phyloP scores from a whole-genome alignment of 805 yeast species.

The Teunomyces panamensis region DNA sequence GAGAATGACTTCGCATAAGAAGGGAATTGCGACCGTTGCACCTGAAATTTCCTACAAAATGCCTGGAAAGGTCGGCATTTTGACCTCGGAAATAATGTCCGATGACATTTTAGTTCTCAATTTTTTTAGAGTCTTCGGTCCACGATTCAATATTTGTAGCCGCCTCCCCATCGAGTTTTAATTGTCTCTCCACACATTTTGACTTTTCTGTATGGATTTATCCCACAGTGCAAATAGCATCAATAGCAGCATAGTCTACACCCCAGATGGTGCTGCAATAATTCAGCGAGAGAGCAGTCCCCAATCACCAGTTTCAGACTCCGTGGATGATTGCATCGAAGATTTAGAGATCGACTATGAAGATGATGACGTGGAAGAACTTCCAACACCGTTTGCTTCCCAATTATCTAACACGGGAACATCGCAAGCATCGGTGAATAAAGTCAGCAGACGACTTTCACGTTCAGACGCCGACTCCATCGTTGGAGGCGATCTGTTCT shows the following conservation, averaged over 20 bases:
- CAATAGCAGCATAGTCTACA: background rate
- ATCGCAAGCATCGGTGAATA: background rate
- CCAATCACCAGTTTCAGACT: background rate
- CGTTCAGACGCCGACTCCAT: conserved; percentile 42
- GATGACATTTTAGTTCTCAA: background rate
- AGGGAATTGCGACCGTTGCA: background rate
- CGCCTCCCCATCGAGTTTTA: background rate
- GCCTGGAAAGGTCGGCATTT: background rate
- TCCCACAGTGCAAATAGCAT: background rate
- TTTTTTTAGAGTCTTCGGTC: background rate
- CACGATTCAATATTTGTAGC: background rate
- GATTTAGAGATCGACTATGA: conserved; percentile 6
- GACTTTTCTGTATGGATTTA: background rate
- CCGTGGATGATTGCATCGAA: conserved; percentile 1
- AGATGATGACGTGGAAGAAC: conserved; percentile 8
- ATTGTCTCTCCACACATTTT: background rate
- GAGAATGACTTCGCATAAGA: background rate
- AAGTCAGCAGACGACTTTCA: conserved; percentile 13
- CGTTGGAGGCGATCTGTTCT: conserved; percentile 49
- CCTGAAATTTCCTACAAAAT: background rate
- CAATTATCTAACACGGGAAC: background rate
- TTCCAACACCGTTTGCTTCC: conserved; percentile 5
- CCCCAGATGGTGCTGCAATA: background rate
- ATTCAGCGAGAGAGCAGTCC: no score
- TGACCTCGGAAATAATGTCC: background rate